Base-by-base conservation (phyloP, 805 yeast species). In the Kodamaea neixiangensis region DNA sequence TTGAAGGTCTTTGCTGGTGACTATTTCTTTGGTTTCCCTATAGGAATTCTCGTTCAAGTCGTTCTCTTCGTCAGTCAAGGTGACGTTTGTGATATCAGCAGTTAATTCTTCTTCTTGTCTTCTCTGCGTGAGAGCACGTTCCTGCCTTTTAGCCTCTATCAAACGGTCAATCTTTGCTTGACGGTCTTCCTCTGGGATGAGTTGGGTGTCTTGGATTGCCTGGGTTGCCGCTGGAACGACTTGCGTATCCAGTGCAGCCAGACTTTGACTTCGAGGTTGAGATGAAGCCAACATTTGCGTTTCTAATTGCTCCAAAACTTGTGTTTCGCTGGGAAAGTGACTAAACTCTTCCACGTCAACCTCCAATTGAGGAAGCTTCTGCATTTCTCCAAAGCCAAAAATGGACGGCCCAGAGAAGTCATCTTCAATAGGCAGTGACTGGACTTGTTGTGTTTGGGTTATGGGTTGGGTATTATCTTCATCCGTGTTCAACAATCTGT, bases 21-120 rank as follows among this genome's bases (percentile, higher is more conserved):
- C 52, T 17, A 46, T 56, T 49, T 50, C 57, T 37, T 42, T 56
- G 48, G 65, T 56, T 7, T 66, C 63, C 37, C 61, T 64, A 1
- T 58, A 52, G 20, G 60, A 64, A 35, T 62, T 59, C 15, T 63
- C 64, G 22, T 62, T 53, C 40, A 69, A 56, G 38, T 72, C 78
- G 17, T 68, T 57, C 49, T 74, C 78, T 51, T 73, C 78, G 46
- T 73, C 77, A 1, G 76, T 69, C 20, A 73, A 58, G 0, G 77
- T 56, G 2, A 61, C 57, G 35, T 57, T 63, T 0, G 71, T 52
- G 19, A 73, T 59, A 37, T 74, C 77, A 2, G 65, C 66, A 45
- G 67, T 67, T 20, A 71, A 58, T 47, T 53, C 57, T 38, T 55
- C 57, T 34, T 57, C 63, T 31, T 56, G 58, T 29, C 65, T 48